Conservation (phyloP, 495 filamentous ascomycete genomes). For the Paragyromitra xinjiangensis region DNA sequence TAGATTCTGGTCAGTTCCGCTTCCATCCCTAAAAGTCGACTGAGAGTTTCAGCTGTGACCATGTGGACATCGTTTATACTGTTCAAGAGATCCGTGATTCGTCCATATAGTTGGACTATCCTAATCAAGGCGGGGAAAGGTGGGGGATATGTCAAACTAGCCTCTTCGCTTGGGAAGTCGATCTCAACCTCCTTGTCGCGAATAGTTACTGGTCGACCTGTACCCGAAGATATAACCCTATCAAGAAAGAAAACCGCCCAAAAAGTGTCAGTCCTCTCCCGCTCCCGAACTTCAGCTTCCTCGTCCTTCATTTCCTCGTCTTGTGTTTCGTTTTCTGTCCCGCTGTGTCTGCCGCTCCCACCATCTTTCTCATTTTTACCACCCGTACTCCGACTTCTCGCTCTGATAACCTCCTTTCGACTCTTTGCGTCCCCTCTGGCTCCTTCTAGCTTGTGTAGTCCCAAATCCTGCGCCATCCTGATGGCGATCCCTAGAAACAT, state of each 20-base stretch:
- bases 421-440: slow-evolving; percentile 60
- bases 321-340: slow-evolving; percentile 53
- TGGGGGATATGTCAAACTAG: slow-evolving; percentile 71
- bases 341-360: slow-evolving; percentile 51
- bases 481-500: slow-evolving; percentile 89
- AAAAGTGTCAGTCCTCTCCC: slow-evolving; percentile 81
- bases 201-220: slow-evolving; percentile 79
- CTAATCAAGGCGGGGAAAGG: slow-evolving; percentile 81
- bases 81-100: slow-evolving; percentile 83
- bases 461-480: slow-evolving; percentile 84
- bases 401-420: slow-evolving; percentile 67
- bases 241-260: slow-evolving; percentile 89
- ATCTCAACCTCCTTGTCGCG: slow-evolving; percentile 84
- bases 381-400: slow-evolving; percentile 36
- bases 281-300: slow-evolving; percentile 60
- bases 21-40: slow-evolving; percentile 75
- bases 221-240: slow-evolving; percentile 83
- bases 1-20: slow-evolving; percentile 81
- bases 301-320: slow-evolving; percentile 60
- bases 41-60: slow-evolving; percentile 74
- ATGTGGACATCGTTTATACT: slow-evolving; percentile 79
- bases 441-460: slow-evolving; percentile 79
- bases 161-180: slow-evolving; percentile 72
- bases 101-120: slow-evolving; percentile 83
- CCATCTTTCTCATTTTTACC: slow-evolving; percentile 56